Evolutionary conservation across 768 basidiomycete genomes (phyloP), one percentile per base, ranked within the genome.

Genomic region (Suillus plorans): DNA sequence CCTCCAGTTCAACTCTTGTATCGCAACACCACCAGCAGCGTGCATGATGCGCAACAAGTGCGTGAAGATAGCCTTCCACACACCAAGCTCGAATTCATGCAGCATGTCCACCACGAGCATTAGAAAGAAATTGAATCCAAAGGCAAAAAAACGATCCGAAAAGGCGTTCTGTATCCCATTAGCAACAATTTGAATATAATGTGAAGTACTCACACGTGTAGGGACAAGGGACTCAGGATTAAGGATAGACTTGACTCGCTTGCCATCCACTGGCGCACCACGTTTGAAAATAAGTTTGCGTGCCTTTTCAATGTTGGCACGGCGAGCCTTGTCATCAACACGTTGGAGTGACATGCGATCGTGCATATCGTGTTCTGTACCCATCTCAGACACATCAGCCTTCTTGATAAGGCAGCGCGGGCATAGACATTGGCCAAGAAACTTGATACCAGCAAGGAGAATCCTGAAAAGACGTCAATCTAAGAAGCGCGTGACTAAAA

Each of bases 21-120:
- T 1, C 3, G 5, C 14, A 0, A 16, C 41, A 41, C 67, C 50
- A 0, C 63, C 63, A 4, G 55, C 62, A 0, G 69, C 62, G n/a
- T 71, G 6, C 0, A 79, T 59, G 7, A 81, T 42, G 6, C 18
- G 7, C 42, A 42, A 2, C 18, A 42, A 42, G 18, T 42, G 80
- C 0, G 68, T 71, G 34, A 80, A 73, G 1, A 80, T 14, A 0
- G 64, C 45, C 49, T 79, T 78, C 76, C 78, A 81, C 0, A 76
- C 74, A 2, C 80, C 81, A 0, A 80, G 69, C 58, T 81, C 80
- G 50, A 77, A 67, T 63, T 80, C 76, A 59, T 81, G 80, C 71
- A 82, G 52, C 36, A 80, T 60, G 63, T 82, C 79, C 0, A 69
- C 66, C 0, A 73, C 69, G 2, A 80, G 68, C 47, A 77, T 72